Evolutionary conservation across 495 filamentous ascomycete species (phyloP), one percentile per base, ranked within the genome.

Genomic region (Neurospora tetrasperma): DNA sequence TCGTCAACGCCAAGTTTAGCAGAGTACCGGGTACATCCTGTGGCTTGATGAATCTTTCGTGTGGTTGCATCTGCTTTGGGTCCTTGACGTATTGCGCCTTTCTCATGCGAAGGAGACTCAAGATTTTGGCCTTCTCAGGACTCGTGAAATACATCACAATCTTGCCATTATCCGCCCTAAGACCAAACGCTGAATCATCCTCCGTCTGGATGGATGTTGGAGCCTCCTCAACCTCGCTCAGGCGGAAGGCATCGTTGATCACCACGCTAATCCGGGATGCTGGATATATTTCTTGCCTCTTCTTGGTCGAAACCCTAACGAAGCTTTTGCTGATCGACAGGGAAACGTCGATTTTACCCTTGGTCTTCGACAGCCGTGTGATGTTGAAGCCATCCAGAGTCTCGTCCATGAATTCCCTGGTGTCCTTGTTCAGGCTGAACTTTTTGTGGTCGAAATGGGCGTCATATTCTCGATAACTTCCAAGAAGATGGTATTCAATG

Each of bases 11-110:
- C 18, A 91, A 84, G 74, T 91, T 91, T 27, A 91, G 78, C 39
- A 91, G 79, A 27, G 89, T 90, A 16, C 89, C 89, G 4, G 89
- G 89, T 5, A 91, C 89, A 79, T 91, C 89, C 78, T 91, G 89
- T 39, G 89, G 89, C 27, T 88, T 82, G 68, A 90, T 88, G 20
- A 89, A 82, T 43, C 89, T 82, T 73, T 91, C 89, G 73, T 84
- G 86, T 31, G 85, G 79, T 77, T 89, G 89, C 43, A 83, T 79
- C 11, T 86, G 82, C 72, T 85, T 83, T 20, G 85, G 84, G 72
- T 90, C 89, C 76, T 89, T 90, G 31, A 85, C 84, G 71, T 88
- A 84, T 72, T 89, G 90, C 9, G 83, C 80, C 76, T 90, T 90
- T 40, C 87, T 88, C 39, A 78, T 80, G 43, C 89, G 85, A 43